A percentile compares a stretch with the other conserved stretches of the same genome.
These are phyloP conservation scores for Botrytis pseudocinerea DNA, from an alignment of 2,329 filamentous ascomycete genomes.

Conservation along the genomic window DNA sequence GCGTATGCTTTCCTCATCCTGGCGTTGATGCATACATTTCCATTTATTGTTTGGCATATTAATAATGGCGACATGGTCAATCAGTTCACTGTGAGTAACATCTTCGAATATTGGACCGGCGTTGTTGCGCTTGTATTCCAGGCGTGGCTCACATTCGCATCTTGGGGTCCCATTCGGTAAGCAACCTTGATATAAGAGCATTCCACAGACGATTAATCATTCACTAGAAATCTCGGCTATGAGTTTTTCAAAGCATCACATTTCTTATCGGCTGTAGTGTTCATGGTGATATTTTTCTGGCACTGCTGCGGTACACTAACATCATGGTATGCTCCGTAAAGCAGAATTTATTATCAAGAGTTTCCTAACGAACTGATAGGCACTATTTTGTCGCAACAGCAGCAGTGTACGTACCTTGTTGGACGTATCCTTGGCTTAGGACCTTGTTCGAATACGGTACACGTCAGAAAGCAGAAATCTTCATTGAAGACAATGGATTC, in stretches of 20 bases:
- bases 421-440: not conserved
- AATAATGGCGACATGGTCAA: not conserved
- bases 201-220: not conserved
- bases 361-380: not conserved
- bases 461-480: not conserved
- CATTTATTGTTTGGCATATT: not conserved
- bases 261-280: not conserved
- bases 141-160: not conserved
- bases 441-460: not conserved
- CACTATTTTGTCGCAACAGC: not conserved
- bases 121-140: not conserved
- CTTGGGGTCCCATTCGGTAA: not conserved
- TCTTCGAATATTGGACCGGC: not conserved
- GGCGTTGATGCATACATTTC: not conserved
- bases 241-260: not conserved
- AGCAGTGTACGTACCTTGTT: not conserved
- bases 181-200: not conserved
- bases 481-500: not conserved
- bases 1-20: not conserved
- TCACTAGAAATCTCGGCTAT: not conserved
- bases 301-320: not conserved
- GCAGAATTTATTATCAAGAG: not conserved
- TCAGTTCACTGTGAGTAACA: not conserved
- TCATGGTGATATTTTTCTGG: not conserved
- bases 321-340: not conserved